Conservation (phyloP, 2,329 filamentous ascomycete genomes). For the Ciborinia camelliae region DNA sequence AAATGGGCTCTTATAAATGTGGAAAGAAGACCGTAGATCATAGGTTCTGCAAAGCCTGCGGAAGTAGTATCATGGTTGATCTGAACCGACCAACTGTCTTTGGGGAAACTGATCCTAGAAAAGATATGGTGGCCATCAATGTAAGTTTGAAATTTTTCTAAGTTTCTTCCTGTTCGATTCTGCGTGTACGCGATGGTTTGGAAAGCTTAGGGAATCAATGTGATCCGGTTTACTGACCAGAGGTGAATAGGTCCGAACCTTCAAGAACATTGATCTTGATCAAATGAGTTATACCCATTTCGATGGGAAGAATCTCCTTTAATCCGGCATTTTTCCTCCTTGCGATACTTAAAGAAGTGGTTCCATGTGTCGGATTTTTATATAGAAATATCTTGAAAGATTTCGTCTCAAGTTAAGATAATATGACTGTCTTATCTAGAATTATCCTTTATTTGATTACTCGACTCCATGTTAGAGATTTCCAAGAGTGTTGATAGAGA, state of each 20-base stretch:
- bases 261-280: conserved; percentile 28
- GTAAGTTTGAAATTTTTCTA: conserved; percentile 19
- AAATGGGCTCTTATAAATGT: conserved; percentile 23
- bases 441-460: no score
- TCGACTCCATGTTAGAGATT: no score
- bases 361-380: neutral
- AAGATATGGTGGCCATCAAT: conserved; percentile 29
- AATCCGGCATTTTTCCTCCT: neutral
- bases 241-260: conserved; percentile 25
- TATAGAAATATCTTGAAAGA: neutral
- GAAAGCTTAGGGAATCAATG: neutral
- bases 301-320: conserved; percentile 25
- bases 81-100: conserved; percentile 5
- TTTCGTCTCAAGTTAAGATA: neutral
- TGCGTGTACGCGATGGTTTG: no score
- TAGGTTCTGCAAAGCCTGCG: conserved; percentile 30
- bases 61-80: conserved; percentile 29
- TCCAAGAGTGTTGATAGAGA: no score
- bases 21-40: conserved; percentile 22
- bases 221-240: neutral
- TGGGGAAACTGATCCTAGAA: conserved; percentile 24
- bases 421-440: neutral
- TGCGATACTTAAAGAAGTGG: neutral
- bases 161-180: neutral
- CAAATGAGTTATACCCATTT: conserved; percentile 25